Evolutionary conservation across 2,329 filamentous ascomycete genomes (phyloP).

Genomic region (Cadophora malorum): DNA sequence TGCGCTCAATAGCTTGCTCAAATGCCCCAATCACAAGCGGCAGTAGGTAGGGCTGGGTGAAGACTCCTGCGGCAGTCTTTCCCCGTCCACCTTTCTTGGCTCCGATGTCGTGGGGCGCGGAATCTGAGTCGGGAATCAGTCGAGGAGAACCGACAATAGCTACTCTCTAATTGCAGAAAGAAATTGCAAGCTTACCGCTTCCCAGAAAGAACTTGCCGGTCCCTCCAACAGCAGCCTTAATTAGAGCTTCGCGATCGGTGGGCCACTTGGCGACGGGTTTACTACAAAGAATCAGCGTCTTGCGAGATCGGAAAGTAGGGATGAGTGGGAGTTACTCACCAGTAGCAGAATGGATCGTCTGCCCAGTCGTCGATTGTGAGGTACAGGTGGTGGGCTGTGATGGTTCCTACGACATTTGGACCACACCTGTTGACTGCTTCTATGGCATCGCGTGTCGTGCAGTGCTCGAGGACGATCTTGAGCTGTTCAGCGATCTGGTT

Average conservation of each 20-base stretch:
- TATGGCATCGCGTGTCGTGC: slow-evolving; percentile 82
- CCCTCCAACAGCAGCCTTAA: slow-evolving; percentile 62
- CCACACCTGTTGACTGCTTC: slow-evolving; percentile 80
- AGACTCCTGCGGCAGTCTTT: slow-evolving; percentile 72
- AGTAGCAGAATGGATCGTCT: slow-evolving; percentile 71
- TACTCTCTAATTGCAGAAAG: background rate
- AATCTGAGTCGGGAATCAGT: slow-evolving; percentile 50
- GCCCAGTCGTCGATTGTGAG: slow-evolving; percentile 80
- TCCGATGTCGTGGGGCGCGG: slow-evolving; percentile 65
- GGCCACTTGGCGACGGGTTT: slow-evolving; percentile 51
- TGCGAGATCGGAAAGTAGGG: too few relatives aligned
- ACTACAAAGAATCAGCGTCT: slow-evolving; percentile 53
- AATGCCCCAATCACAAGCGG: slow-evolving; percentile 69
- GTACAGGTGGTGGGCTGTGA: slow-evolving; percentile 42
- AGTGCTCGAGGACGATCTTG: slow-evolving; percentile 79
- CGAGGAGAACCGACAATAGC: too few relatives aligned
- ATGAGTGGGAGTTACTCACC: slow-evolving; percentile 41
- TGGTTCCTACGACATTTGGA: slow-evolving; percentile 69
- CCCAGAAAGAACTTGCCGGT: slow-evolving; percentile 71
- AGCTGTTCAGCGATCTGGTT: slow-evolving; percentile 49
- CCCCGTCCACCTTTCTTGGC: slow-evolving; percentile 64
- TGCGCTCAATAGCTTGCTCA: slow-evolving; percentile 64
- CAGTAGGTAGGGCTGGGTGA: slow-evolving; percentile 76
- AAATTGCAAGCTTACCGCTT: slow-evolving; percentile 45
- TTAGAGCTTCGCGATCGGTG: slow-evolving; percentile 61